These are phyloP conservation scores for Naganishia sp. DNA, from an alignment of 1,284 basidiomycete genomes.

Conservation along the genomic window DNA sequence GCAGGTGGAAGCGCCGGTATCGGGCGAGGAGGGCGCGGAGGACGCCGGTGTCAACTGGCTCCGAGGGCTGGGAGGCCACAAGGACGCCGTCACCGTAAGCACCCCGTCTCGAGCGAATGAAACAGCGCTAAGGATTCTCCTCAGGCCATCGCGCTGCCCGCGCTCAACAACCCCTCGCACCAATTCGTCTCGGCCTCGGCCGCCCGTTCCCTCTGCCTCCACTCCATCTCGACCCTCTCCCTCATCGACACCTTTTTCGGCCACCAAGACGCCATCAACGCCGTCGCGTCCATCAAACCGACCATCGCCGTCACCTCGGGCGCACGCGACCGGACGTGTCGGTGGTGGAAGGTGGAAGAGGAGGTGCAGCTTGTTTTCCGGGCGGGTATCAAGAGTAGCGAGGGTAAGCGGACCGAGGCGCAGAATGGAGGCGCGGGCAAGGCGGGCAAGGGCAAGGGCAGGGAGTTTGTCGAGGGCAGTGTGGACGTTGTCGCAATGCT, in stretches of 20 bases:
- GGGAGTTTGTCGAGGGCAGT: slow-evolving; percentile 79
- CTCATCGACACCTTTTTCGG: slow-evolving; percentile 97
- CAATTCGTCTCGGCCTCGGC: slow-evolving; percentile 86
- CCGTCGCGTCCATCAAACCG: slow-evolving; percentile 74
- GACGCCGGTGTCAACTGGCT: slow-evolving; percentile 61
- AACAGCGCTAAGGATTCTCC: slow-evolving; percentile 29
- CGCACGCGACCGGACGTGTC: slow-evolving; percentile 82
- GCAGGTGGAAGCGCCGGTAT: slow-evolving; percentile 59
- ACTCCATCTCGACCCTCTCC: slow-evolving; percentile 79
- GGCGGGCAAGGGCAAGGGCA: slow-evolving; percentile 51
- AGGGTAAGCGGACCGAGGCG: slow-evolving; percentile 56
- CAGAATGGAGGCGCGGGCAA: slow-evolving; percentile 42
- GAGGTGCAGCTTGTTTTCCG: slow-evolving; percentile 95
- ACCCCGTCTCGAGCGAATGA: slow-evolving; percentile 1
- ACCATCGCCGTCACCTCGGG: slow-evolving; percentile 87
- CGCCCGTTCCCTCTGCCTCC: slow-evolving; percentile 90
- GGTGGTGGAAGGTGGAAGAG: slow-evolving; percentile 96
- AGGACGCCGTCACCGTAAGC: slow-evolving; percentile 79
- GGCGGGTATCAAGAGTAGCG: slow-evolving; percentile 76
- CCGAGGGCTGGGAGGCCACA: slow-evolving; percentile 77
- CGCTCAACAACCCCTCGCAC: slow-evolving; percentile 63
- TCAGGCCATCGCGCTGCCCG: slow-evolving; percentile 76
- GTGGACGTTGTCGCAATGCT: slow-evolving; percentile 92
- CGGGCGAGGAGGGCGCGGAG: slow-evolving; percentile 57
- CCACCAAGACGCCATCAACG: slow-evolving; percentile 85